phyloP scores from a whole-genome alignment of 306 rosid species.

The Dryas octopetala region DNA sequence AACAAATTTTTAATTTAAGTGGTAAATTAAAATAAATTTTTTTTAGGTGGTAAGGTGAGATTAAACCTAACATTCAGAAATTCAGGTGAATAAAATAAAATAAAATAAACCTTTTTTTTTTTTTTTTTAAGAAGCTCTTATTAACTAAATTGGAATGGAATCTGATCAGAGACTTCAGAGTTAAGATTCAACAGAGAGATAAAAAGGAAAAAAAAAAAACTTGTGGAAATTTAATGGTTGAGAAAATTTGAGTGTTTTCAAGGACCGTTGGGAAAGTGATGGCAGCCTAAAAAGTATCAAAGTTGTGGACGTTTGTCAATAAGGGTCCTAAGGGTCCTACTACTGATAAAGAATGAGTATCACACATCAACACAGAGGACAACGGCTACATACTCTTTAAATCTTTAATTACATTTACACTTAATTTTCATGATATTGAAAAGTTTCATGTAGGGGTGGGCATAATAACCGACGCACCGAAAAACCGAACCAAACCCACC shows the following conservation, averaged over 20 bases:
- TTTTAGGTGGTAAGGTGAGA: no score
- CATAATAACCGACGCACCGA: no score
- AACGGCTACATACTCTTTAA: background rate
- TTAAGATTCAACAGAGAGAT: background rate
- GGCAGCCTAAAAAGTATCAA: conserved; percentile 15
- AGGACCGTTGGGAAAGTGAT: conserved; percentile 18
- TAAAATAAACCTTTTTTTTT: no score
- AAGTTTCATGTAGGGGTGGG: background rate
- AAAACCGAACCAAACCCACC: no score
- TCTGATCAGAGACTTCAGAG: no score
- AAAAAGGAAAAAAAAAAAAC: background rate
- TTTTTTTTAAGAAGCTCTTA: no score
- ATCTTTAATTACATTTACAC: no score
- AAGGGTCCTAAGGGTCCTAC: background rate
- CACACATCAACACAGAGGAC: background rate
- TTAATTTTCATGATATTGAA: background rate
- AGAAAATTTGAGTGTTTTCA: background rate
- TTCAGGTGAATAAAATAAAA: no score
- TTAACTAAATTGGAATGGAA: no score
- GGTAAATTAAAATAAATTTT: no score
- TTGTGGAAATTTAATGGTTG: background rate
- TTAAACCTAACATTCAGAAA: no score
- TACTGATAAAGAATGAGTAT: background rate
- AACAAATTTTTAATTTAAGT: no score
- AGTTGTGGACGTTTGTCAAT: conserved; percentile 8